phyloP scores from a whole-genome alignment of 495 filamentous ascomycete genomes.

The Podospora bellae-mahoneyi region DNA sequence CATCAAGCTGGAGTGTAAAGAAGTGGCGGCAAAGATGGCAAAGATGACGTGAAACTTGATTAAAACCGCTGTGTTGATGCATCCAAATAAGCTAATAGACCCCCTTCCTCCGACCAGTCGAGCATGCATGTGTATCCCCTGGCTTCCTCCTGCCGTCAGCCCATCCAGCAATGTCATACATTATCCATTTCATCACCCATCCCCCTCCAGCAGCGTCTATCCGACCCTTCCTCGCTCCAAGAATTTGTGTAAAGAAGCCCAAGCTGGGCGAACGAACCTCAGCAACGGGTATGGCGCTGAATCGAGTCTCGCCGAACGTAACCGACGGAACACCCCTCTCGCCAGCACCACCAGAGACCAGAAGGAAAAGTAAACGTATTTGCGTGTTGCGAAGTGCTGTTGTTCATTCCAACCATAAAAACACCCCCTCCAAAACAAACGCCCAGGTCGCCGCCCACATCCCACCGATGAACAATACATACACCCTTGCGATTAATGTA shows the following conservation, averaged over 20 bases:
- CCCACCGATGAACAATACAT: not conserved
- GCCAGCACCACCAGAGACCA: not conserved
- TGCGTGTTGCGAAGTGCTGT: not conserved
- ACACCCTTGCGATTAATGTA: not conserved
- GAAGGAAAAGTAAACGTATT: not conserved
- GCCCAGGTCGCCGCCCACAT: not conserved
- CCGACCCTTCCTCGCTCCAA: not conserved
- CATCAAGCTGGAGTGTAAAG: too few species aligned
- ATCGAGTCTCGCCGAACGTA: too few species aligned
- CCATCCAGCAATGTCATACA: not conserved
- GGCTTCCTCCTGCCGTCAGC: not conserved
- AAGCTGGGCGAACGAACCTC: not conserved
- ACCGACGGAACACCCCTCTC: too few species aligned
- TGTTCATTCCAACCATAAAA: not conserved
- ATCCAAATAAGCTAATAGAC: too few species aligned
- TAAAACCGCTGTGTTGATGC: not conserved
- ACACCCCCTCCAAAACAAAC: not conserved
- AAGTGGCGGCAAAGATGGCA: too few species aligned
- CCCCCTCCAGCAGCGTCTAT: not conserved
- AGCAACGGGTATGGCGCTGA: not conserved
- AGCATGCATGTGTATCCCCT: not conserved
- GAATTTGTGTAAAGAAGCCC: not conserved
- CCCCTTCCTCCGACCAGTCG: too few species aligned
- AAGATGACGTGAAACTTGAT: not conserved
- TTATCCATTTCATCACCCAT: not conserved